Evolutionary conservation across 2,329 filamentous ascomycete genomes (phyloP), one percentile per base, ranked within the genome.

Genomic region (Sporothrix luriei): DNA sequence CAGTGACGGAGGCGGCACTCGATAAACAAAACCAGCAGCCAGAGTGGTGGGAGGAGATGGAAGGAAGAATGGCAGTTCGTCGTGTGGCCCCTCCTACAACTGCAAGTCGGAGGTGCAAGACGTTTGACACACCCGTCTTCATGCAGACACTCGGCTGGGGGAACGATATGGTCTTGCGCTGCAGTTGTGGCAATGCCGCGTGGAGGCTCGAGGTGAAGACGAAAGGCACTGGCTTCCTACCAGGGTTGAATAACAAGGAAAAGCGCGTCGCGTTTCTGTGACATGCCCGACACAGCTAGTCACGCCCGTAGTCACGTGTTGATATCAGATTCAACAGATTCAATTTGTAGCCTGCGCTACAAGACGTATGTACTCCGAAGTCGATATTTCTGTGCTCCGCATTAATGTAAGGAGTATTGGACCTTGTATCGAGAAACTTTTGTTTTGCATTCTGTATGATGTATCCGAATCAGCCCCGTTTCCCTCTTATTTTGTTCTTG

Each of bases 121-220:
- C 55, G 68, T 68, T 62, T 51, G 68, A 48, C 43, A 69, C 51
- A 54, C 70, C 72, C 71, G 71, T 70, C 72, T 71, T 75, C 75
- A 76, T 76, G 59, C 74, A 75, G 71, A 69, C 71, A 54, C 52
- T 70, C 38, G 29, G 54, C 29, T 61, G 48, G 21, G 26, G 38
- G 51, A 48, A 48, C 10, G 16, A 33, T 46, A 21, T 68, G 51
- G 21, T 69, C 61, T 62, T 59, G 64, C 3, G 49, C 59, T 52
- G 38, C 33, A 46, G 14, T 52, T 14, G 46, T 43, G 69, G 19
- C 33, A 61, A n/a, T 46, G 38, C 21, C 54, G 19, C 11, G 62
- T n/a, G 65, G 65, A 49, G 29, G 51, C 33, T 21, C 11, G 38
- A 62, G 38, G 19, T n/a, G 21, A 62, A 38, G 21, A 46, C 9